Evolutionary conservation across 1,139 yeast species (phyloP).

Genomic region (Protomyces gravidus): DNA sequence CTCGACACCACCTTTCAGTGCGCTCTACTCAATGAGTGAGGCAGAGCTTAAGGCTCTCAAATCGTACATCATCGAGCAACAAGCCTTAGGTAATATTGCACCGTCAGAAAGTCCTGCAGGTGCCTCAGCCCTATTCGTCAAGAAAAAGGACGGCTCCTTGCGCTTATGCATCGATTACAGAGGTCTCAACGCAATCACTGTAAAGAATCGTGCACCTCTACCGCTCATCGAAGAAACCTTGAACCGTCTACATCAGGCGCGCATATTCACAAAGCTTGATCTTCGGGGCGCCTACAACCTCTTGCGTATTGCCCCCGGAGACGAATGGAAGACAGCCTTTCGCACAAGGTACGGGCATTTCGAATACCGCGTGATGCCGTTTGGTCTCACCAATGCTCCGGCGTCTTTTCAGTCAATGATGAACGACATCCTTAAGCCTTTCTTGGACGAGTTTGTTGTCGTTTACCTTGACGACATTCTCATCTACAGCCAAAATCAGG

Average conservation of each 20-base stretch:
- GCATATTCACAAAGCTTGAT: slow-evolving; percentile 34
- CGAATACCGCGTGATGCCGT: slow-evolving; percentile 36
- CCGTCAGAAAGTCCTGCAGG: background rate
- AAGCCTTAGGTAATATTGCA: background rate
- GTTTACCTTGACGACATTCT: slow-evolving; percentile 40
- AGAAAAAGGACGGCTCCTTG: slow-evolving; percentile 34
- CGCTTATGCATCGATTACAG: slow-evolving; percentile 38
- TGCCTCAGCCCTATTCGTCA: background rate
- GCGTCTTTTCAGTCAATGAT: slow-evolving; percentile 35
- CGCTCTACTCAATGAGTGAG: background rate
- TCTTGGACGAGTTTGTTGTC: slow-evolving; percentile 31
- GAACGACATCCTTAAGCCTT: slow-evolving; percentile 32
- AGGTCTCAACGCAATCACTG: slow-evolving; percentile 36
- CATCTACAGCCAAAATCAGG: slow-evolving; percentile 33
- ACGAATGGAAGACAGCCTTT: slow-evolving; percentile 36
- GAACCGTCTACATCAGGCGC: slow-evolving; percentile 20
- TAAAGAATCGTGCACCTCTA: slow-evolving; percentile 36
- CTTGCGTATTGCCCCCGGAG: slow-evolving; percentile 39
- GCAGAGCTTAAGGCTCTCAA: background rate
- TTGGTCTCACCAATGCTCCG: slow-evolving; percentile 35
- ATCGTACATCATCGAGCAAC: background rate
- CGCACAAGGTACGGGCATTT: slow-evolving; percentile 34
- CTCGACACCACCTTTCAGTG: background rate
- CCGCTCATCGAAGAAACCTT: slow-evolving; percentile 35
- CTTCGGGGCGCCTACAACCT: slow-evolving; percentile 35